Evolutionary conservation across 805 yeast species (phyloP), one percentile per base, ranked within the genome.

Genomic region (Wickerhamiella dianesei): DNA sequence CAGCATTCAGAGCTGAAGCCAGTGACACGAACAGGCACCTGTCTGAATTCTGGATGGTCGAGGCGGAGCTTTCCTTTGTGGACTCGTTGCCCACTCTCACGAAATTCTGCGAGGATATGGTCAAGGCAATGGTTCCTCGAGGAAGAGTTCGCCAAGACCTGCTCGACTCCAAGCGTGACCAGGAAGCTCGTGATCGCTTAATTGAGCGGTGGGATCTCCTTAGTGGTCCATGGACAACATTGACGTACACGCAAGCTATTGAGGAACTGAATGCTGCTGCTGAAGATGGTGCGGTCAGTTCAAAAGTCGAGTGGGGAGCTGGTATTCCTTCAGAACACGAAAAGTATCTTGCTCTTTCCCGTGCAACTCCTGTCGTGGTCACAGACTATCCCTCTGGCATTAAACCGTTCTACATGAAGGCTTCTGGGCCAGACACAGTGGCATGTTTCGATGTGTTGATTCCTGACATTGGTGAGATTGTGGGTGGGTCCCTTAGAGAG

Each of bases 21-120:
- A 82, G 94, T 48, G 88, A 86, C 59, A 92, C 99, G 0, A 83
- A 79, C 56, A 72, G 98, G 44, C 99, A 92, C 62, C 64, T 92
- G 49, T 75, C 89, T 49, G 99, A 92, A 63, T 92, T 92, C 62
- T 92, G 96, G 96, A 88, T 92, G 96, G 64, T 92, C 2, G 99
- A 92, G 63, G 94, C 87, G 0, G 99, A 92, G 60, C 63, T 86
- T 18, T 78, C 85, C 6, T 83, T 82, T 61, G 64, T 82, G 1
- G 56, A 57, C 6, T 69, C 70, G 3, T 63, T 88, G 4, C 58
- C 60, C 3, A 81, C 80, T 50, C 63, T 92, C 47, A 80, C 89
- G 1, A 57, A 57, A 2, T 72, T 85, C 44, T 75, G 80, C 2
- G 95, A 88, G 60, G 58, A 59, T 1, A 81, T 87, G 94, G 68